These are phyloP conservation scores for Aurantiochytrium sp. DNA, from an alignment of 108 stramenopile genomes.

Conservation along the genomic window DNA sequence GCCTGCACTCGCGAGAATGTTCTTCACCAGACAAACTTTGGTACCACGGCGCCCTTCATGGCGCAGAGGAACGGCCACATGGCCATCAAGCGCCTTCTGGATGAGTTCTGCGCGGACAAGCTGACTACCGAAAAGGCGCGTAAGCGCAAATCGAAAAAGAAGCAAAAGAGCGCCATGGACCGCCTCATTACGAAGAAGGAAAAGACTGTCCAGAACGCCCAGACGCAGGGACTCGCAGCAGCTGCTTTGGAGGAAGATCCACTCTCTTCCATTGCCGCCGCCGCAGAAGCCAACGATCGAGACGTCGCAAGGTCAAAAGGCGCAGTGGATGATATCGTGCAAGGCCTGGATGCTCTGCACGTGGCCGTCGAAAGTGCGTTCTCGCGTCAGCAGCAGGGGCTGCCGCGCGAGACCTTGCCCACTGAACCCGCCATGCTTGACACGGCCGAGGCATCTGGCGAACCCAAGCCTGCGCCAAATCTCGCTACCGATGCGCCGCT, in stretches of 20 bases:
- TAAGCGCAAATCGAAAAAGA: slow-evolving; percentile 16
- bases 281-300: neutral
- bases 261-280: neutral
- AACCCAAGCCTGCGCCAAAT: too few species aligned
- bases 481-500: too few species aligned
- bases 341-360: neutral
- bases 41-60: slow-evolving; percentile 20
- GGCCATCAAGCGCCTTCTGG: neutral
- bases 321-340: neutral
- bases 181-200: neutral
- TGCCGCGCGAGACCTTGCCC: neutral
- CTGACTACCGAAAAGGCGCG: neutral
- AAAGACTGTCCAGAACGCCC: neutral
- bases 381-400: neutral
- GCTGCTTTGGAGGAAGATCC: neutral
- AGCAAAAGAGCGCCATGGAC: slow-evolving; percentile 12
- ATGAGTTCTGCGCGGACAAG: neutral
- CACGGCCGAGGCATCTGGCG: too few species aligned
- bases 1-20: neutral
- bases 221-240: neutral
- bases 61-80: slow-evolving; percentile 3
- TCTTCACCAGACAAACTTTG: slow-evolving; percentile 24
- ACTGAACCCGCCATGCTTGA: too few species aligned
- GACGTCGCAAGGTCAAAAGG: neutral
- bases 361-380: neutral